Evolutionary conservation across 495 filamentous ascomycete species (phyloP).

Genomic region (Darksidea phi): DNA sequence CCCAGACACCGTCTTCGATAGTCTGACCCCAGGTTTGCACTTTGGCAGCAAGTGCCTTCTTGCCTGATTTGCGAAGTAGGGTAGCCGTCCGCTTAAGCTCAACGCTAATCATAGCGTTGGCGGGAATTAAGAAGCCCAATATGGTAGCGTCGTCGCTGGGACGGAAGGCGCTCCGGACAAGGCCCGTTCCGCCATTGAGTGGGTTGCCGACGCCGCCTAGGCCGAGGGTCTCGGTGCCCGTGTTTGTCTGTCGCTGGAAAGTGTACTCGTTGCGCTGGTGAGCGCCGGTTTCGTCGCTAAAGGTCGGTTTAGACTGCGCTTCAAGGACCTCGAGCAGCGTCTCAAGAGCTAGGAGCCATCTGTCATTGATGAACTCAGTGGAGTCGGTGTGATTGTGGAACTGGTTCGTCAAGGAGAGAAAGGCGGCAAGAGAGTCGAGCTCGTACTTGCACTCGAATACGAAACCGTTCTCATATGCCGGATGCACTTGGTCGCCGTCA

Average conservation of each 20-base stretch:
- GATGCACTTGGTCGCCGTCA: constrained; percentile 81
- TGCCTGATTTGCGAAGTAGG: constrained; percentile 60
- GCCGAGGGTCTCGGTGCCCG: constrained; percentile 87
- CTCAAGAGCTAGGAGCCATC: constrained; percentile 79
- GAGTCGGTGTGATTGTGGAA: constrained; percentile 80
- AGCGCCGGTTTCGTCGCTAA: constrained; percentile 60
- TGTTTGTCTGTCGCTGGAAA: constrained; percentile 75
- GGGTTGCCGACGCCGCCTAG: constrained; percentile 86
- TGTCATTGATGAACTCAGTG: constrained; percentile 68
- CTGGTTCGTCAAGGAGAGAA: constrained; percentile 80
- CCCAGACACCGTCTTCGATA: constrained; percentile 76
- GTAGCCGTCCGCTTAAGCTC: constrained; percentile 76
- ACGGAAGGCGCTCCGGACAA: constrained; percentile 89
- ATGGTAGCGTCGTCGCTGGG: constrained; percentile 98
- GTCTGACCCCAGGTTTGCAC: constrained; percentile 63
- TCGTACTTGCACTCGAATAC: constrained; percentile 99
- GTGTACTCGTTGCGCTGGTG: constrained; percentile 76
- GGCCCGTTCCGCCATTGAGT: constrained; percentile 75
- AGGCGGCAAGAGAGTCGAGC: constrained; percentile 90
- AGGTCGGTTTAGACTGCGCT: constrained; percentile 76
- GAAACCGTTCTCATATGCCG: constrained; percentile 72
- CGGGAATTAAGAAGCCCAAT: constrained; percentile 91
- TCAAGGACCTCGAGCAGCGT: constrained; percentile 71
- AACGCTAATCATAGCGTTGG: constrained; percentile 93
- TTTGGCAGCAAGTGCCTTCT: constrained; percentile 49